Conservation (phyloP, 805 yeast genomes). For the Kodamaea nitidulidarum region DNA sequence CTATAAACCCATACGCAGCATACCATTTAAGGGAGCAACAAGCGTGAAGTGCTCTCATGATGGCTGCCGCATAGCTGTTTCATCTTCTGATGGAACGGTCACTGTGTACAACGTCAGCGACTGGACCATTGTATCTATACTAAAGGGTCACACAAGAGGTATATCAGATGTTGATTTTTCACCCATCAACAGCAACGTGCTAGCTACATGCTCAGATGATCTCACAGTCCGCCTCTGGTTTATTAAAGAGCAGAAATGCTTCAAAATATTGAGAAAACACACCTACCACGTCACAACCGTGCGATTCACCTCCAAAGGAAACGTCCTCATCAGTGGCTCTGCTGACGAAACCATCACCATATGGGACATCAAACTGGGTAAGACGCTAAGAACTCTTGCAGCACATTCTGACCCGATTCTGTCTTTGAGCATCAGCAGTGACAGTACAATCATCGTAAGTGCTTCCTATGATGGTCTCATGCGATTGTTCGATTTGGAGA, state of each 20-base stretch:
- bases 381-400: constrained; percentile 70
- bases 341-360: constrained; percentile 87
- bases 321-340: constrained; percentile 73
- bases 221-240: constrained; percentile 74
- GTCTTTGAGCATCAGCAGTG: constrained; percentile 67
- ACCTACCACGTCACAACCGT: constrained; percentile 80
- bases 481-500: constrained; percentile 79
- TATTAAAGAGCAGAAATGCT: constrained; percentile 45
- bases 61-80: constrained; percentile 53
- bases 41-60: constrained; percentile 59
- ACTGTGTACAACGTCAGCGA: constrained; percentile 20
- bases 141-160: constrained; percentile 63
- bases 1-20: constrained; percentile 13
- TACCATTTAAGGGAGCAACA: constrained; percentile 26
- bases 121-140: constrained; percentile 30
- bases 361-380: constrained; percentile 80
- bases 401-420: constrained; percentile 93
- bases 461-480: constrained; percentile 91
- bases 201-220: constrained; percentile 89
- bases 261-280: constrained; percentile 63
- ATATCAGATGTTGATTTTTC: constrained; percentile 76
- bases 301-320: constrained; percentile 68
- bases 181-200: constrained; percentile 57
- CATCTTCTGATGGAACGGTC: constrained; percentile 30
- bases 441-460: constrained; percentile 77